phyloP scores from a whole-genome alignment of 805 yeast species.

The Priceomyces castillae region DNA sequence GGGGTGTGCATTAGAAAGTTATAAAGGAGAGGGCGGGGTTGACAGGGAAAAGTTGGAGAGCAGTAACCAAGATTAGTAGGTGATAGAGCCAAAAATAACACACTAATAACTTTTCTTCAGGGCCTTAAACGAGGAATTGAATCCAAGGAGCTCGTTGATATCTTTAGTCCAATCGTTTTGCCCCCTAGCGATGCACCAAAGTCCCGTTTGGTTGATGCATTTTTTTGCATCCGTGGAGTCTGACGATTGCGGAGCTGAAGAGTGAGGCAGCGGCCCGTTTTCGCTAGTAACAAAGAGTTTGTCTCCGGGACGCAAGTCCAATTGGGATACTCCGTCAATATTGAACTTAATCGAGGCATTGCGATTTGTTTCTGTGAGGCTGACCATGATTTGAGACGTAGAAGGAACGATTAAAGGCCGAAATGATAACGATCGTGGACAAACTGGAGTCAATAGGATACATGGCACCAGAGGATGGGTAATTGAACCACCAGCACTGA shows the following conservation, averaged over 20 bases:
- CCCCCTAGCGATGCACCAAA: constrained; percentile 82
- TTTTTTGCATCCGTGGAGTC: background rate
- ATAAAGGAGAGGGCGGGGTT: too few species aligned
- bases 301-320: constrained; percentile 69
- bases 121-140: constrained; percentile 73
- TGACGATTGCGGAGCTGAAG: background rate
- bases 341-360: constrained; percentile 51
- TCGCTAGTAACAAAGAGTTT: constrained; percentile 72
- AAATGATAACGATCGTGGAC: constrained; percentile 88
- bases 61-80: too few species aligned
- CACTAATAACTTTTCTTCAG: constrained; percentile 1
- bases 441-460: constrained; percentile 80
- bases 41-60: too few species aligned
- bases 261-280: constrained; percentile 48
- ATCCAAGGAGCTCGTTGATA: constrained; percentile 82
- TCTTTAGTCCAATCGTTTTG: constrained; percentile 92
- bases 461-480: constrained; percentile 87
- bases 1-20: too few species aligned
- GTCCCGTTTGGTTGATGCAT: constrained; percentile 45
- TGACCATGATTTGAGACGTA: constrained; percentile 67
- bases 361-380: constrained; percentile 50
- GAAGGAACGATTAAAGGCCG: constrained; percentile 83
- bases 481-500: constrained; percentile 88
- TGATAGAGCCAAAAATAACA: too few species aligned
- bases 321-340: constrained; percentile 81